phyloP scores from a whole-genome alignment of 441 rosid genomes.

The Capsella rubella region DNA sequence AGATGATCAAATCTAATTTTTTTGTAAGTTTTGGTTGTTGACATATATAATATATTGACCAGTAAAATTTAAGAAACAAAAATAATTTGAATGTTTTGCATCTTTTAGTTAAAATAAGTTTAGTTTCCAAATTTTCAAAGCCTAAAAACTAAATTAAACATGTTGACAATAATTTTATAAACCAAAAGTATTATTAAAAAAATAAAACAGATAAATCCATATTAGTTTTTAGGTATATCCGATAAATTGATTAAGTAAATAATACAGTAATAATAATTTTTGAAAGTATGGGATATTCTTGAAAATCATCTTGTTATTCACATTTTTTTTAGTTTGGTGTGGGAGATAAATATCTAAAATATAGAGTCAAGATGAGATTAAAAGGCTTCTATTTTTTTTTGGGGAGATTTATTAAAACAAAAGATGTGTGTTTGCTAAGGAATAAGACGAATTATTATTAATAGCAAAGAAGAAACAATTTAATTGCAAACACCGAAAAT shows the following conservation, averaged over 20 bases:
- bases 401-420: not conserved
- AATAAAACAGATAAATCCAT: not conserved
- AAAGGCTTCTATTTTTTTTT: not conserved
- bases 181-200: not conserved
- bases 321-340: not conserved
- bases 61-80: not conserved
- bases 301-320: not conserved
- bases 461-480: not conserved
- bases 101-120: not conserved
- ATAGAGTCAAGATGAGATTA: not conserved
- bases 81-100: not conserved
- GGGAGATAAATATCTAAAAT: slow-evolving; percentile 4
- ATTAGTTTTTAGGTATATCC: not conserved
- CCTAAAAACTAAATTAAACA: not conserved
- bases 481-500: slow-evolving; percentile 10
- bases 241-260: not conserved
- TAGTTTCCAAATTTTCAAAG: not conserved
- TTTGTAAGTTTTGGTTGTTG: too few relatives aligned
- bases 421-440: not conserved
- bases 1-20: too few relatives aligned
- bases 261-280: not conserved
- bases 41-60: not conserved
- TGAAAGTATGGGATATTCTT: not conserved
- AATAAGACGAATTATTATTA: not conserved
- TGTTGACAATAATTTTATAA: not conserved